phyloP scores from a whole-genome alignment of 495 filamentous ascomycete species.

The Barbatosphaeria neglecta region DNA sequence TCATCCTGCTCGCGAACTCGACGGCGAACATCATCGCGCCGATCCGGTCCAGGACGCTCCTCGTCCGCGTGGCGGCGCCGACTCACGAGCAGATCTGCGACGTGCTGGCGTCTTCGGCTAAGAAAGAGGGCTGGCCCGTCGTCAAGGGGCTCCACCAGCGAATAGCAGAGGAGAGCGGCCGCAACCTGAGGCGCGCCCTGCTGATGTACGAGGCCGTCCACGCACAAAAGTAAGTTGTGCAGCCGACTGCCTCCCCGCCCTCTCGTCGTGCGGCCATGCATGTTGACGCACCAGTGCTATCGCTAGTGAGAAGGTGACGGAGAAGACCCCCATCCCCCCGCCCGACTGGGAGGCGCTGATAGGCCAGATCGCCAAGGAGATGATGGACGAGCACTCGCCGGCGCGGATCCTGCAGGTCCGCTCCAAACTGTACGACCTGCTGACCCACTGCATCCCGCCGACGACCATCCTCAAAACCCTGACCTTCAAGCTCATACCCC shows the following conservation, averaged over 20 bases:
- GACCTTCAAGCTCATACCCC: slow-evolving; percentile 80
- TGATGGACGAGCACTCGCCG: slow-evolving; percentile 82
- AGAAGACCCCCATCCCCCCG: slow-evolving; percentile 78
- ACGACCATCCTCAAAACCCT: slow-evolving; percentile 87
- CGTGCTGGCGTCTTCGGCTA: slow-evolving; percentile 62
- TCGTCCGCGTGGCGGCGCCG: slow-evolving; percentile 86
- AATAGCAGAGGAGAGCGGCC: slow-evolving; percentile 83
- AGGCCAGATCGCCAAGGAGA: slow-evolving; percentile 74
- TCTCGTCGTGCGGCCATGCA: too few species aligned
- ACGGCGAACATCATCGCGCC: slow-evolving; percentile 97
- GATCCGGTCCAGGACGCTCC: slow-evolving; percentile 76
- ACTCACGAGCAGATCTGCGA: slow-evolving; percentile 70
- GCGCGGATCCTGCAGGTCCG: slow-evolving; percentile 75
- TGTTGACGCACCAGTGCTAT: neutral
- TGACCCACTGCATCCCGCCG: slow-evolving; percentile 92
- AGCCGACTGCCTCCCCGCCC: neutral
- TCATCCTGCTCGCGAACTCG: slow-evolving; percentile 87
- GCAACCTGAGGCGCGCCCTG: slow-evolving; percentile 80
- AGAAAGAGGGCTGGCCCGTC: slow-evolving; percentile 63
- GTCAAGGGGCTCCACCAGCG: slow-evolving; percentile 60
- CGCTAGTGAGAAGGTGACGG: slow-evolving; percentile 75
- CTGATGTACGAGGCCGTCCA: slow-evolving; percentile 95
- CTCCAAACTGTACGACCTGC: slow-evolving; percentile 84
- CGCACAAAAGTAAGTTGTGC: slow-evolving; percentile 74
- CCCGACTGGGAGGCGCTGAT: slow-evolving; percentile 95